Evolutionary conservation across 306 rosid genomes (phyloP), one percentile per base, ranked within the genome.

Genomic region (Medicago arabica): DNA sequence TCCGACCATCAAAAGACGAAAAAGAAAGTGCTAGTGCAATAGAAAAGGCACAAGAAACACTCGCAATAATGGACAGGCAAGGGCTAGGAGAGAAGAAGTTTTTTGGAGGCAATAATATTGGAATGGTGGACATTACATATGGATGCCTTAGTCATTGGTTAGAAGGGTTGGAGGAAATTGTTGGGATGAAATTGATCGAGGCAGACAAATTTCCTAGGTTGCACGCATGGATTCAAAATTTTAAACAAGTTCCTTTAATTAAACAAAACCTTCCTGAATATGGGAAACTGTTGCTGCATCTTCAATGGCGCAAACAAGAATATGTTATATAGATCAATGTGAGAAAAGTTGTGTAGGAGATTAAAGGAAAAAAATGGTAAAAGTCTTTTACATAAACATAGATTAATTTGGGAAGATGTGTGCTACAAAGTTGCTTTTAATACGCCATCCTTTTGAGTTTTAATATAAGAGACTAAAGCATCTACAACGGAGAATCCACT

Each of bases 91-190:
- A 76, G 47, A 78, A 81, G 76, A 86, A 78, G 60, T 87, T 79
- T 60, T 87, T 82, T 34, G 84, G 86, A 39, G 88, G 88, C 2
- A 34, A 67, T 76, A 47, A 44, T 6, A 71, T 87, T 28, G 80
- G 82, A 16, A 43, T 85, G 64, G 85, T 85, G 44, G 91, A 87
- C 74, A 58, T 87, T 17, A 71, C 60, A n/a, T 74, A 73, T 71
- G 90, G 87, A 19, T 60, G 74, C n/a, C 71, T 87, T 17, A 19
- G 81, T 65, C 85, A 74, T 19, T 87, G 90, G 90, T 64, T 74
- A 60, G 79, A 74, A 67, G 83, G 80, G 7, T 67, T 85, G 41
- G 88, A 84, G 50, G 82, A 84, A 46, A 75, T 81, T 72, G 75
- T 23, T 2, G 88, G 88, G 3, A 18, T 75, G 1, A 78, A 87